phyloP scores from a whole-genome alignment of 176 grass and related monocot species.

The Ensete ventricosum region DNA sequence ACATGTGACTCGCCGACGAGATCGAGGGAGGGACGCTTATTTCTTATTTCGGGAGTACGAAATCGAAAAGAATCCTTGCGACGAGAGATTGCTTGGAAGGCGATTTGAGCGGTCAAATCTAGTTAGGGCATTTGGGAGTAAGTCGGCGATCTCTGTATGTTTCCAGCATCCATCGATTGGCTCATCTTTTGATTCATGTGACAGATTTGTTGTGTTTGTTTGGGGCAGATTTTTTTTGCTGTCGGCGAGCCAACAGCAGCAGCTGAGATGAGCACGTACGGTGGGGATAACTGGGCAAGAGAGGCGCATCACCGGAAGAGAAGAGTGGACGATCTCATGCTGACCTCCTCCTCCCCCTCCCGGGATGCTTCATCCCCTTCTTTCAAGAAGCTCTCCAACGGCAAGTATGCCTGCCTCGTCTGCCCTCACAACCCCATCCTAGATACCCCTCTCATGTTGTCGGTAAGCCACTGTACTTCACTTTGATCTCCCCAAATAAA shows the following conservation, averaged over 20 bases:
- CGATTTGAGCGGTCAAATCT: neutral
- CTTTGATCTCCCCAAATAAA: neutral
- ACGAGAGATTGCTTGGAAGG: neutral
- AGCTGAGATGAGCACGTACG: constrained; percentile 49
- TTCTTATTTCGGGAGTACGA: too few relatives aligned
- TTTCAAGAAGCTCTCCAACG: constrained; percentile 59
- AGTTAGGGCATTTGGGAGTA: neutral
- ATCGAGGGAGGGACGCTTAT: too few relatives aligned
- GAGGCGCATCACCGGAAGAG: constrained; percentile 67
- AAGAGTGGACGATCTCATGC: constrained; percentile 62
- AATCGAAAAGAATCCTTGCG: neutral
- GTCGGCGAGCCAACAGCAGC: neutral
- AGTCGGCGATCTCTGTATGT: neutral
- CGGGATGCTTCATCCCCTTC: constrained; percentile 27
- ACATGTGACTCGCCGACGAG: too few relatives aligned
- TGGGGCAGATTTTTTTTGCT: neutral
- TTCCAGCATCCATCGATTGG: neutral
- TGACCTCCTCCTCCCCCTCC: constrained; percentile 27
- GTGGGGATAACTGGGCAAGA: constrained; percentile 62
- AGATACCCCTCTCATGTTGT: constrained; percentile 56
- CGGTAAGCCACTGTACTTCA: constrained; percentile 30
- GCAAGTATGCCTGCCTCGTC: constrained; percentile 55
- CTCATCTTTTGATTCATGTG: neutral
- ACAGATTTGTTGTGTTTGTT: neutral
- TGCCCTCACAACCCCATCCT: constrained; percentile 70